phyloP scores from a whole-genome alignment of 2,329 filamentous ascomycete genomes.

The Apiospora phragmitis region DNA sequence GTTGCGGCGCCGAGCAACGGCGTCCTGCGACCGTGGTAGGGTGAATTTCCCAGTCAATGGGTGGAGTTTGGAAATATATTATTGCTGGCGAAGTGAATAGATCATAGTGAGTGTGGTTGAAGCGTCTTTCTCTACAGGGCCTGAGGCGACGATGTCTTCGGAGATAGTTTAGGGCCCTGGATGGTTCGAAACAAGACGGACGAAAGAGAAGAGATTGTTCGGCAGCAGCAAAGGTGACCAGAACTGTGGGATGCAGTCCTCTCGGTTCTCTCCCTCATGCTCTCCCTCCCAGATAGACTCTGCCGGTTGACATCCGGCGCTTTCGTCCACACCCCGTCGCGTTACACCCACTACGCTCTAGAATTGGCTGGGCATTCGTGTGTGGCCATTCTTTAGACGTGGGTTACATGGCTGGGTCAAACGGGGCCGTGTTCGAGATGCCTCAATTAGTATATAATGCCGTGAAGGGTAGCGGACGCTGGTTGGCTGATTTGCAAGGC shows the following conservation, averaged over 20 bases:
- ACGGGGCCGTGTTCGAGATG: constrained; percentile 15
- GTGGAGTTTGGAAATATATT: constrained; percentile 33
- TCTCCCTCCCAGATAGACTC: neutral
- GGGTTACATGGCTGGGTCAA: constrained; percentile 8
- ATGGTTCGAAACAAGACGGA: constrained; percentile 5
- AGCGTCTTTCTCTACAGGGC: neutral
- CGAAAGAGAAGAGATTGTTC: constrained; percentile 6
- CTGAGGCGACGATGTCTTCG: neutral
- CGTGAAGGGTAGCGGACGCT: neutral
- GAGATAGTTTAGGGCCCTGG: constrained; percentile 1
- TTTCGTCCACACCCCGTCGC: constrained; percentile 2
- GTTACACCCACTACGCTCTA: neutral
- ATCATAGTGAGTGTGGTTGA: constrained; percentile 18
- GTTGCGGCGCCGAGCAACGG: constrained; percentile 27
- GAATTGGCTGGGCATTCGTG: neutral
- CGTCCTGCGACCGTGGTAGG: constrained; percentile 27
- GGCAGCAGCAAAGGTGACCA: neutral
- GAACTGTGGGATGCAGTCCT: neutral
- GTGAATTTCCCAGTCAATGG: constrained; percentile 51
- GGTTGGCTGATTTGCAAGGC: constrained; percentile 12
- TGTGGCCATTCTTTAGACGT: constrained; percentile 9
- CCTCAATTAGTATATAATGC: constrained; percentile 7
- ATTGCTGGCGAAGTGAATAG: constrained; percentile 30
- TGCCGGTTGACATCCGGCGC: neutral
- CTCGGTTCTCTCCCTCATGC: neutral